Base-by-base conservation (phyloP, 129 eudicot species). In the Flaveria brownii region DNA sequence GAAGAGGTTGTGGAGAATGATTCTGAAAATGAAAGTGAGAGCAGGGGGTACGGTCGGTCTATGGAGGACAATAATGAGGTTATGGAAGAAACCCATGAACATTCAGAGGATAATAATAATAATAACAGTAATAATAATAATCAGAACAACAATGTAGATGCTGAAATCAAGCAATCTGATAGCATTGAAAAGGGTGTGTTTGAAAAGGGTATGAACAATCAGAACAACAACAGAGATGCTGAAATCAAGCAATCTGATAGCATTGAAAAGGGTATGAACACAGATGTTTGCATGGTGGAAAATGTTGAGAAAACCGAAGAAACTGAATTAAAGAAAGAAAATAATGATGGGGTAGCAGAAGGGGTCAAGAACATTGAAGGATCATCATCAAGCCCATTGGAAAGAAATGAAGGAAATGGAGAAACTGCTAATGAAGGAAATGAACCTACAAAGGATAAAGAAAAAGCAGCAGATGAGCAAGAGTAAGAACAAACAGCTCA, bases 1-100 rank as follows among this genome's bases (percentile, higher is more conserved):
- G 94, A 86, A 61, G 92, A 85, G 74, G 92, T 86, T 36, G 83
- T 83, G n/a, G 96, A 89, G 76, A 89, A 92, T 80, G 93, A 82
- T 14, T 88, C 97, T 14, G 97, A 89, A 18, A 91, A 87, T 28
- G 97, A 87, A 13, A 77, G 85, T 3, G 85, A 80, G 28, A 80
- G 83, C 2, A 74, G 84, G 17, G 84, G 80, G 2, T 80, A 74
- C 33, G 84, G 84, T 15, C 17, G 75, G 17, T 80, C 84, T 0
- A 20, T 80, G 15, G 84, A 80, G 70, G 84, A 80, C 6, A 74
- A 78, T 26, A 77, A 69, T 20, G 81, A 77, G 25, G 56, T 18
- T 33, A 66, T 76, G 74, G 39, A 66, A 36, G 80, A 59, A 5
- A 70, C 25, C 46, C 68, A 64, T 13, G 83, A 78, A 59, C 57